Evolutionary conservation across 2,329 filamentous ascomycete species (phyloP).

Genomic region (Diaporthe vaccinii): DNA sequence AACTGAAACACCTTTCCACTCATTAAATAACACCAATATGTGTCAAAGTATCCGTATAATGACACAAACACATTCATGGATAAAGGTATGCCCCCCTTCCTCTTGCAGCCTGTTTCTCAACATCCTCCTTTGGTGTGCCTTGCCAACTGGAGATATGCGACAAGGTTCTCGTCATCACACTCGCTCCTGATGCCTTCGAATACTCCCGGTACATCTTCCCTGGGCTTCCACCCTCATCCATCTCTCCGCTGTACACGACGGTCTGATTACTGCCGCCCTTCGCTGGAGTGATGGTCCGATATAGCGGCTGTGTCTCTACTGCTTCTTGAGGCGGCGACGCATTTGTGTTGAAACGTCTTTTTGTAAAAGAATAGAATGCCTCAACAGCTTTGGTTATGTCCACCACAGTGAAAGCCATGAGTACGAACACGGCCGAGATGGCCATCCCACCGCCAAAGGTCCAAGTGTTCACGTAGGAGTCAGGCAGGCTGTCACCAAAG

Average conservation of each 20-base stretch:
- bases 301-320: constrained; percentile 4
- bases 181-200: constrained; percentile 38
- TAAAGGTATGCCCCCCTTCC: constrained; percentile 6
- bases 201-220: constrained; percentile 37
- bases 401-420: constrained; percentile 54
- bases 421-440: constrained; percentile 54
- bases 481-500: constrained; percentile 55
- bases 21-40: background rate
- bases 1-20: background rate
- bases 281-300: constrained; percentile 11
- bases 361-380: constrained; percentile 37
- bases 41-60: background rate
- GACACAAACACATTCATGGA: background rate
- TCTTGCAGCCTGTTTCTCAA: constrained; percentile 31
- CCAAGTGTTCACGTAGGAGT: constrained; percentile 47
- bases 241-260: constrained; percentile 32
- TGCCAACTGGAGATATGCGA: constrained; percentile 34
- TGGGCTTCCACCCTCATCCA: constrained; percentile 29
- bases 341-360: constrained; percentile 2
- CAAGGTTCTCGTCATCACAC: constrained; percentile 38
- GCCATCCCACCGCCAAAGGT: constrained; percentile 55
- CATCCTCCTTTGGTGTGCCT: constrained; percentile 27
- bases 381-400: constrained; percentile 49
- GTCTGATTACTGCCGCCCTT: constrained; percentile 34
- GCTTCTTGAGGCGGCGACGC: background rate